Evolutionary conservation across 225 moss, liverwort and hornwort species (phyloP), one percentile per base, ranked within the genome.

Genomic region (Marchantia polymorpha): DNA sequence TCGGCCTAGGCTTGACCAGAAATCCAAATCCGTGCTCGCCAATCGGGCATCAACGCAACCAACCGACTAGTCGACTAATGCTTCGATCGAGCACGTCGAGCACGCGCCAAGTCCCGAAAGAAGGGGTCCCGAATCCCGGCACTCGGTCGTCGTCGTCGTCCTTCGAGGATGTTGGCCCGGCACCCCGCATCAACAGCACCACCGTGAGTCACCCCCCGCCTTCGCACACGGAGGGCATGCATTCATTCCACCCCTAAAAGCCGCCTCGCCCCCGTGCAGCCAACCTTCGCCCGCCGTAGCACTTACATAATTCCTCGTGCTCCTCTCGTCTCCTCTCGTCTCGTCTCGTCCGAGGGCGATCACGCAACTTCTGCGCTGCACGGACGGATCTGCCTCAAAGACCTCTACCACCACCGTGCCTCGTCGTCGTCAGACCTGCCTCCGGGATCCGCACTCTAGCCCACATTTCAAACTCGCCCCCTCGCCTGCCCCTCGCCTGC

Each of bases 381-480:
- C 31, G 64, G 25, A 50, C 81, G 23, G 69, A 81, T 75, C 84
- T 73, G 69, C 58, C 15, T 64, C 46, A 23, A 54, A 61, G 82
- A 66, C 64, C 15, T 64, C 46, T 16, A 54, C 52, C 77, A 66
- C 64, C 47, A 27, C 47, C 55, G 39, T 47, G 30, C 50, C 66
- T 48, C 74, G 23, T 73, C 19, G 31, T 64, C 71, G 17, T 25
- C 73, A 66, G 51, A 76, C 70, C 70, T 52, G 29, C 67, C 11
- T 74, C 23, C 73, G 12, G 16, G 64, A 78, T 78, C 77, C 68
- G 59, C 52, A 65, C 77, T 67, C 67, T 50, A 64, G 23, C 64
- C 64, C 77, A 64, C 77, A 77, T 64, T 77, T 77, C 77, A 64
- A 50, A 64, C 64, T 77, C n/a, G n/a, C n/a, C 23, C 77, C 25